Evolutionary conservation across 768 basidiomycete species (phyloP), one percentile per base, ranked within the genome.

Genomic region (Mycena amicta): DNA sequence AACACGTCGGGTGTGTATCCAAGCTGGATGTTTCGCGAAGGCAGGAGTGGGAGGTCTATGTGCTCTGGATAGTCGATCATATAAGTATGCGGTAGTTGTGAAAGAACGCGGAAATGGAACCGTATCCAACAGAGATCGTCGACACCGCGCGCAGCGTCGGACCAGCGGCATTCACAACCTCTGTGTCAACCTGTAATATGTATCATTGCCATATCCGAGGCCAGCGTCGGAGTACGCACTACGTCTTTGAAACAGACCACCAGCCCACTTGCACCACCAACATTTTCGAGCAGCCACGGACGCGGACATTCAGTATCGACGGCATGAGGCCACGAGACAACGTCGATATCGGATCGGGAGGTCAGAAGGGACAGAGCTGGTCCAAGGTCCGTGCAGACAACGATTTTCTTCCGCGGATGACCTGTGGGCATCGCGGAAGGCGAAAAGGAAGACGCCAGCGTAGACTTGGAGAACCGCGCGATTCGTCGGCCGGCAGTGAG

Each of bases 1-100:
- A 99, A 80, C 5, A 98, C 90, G 57, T 95, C 93, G 1, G 96
- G 97, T 0, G 95, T 98, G 72, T 93, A 93, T 5, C 97, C 96
- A 3, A 98, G 70, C 52, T 80, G 83, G 57, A 98, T 81, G 2
- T 80, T 78, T 12, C 86, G 82, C 62, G 80, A 75, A 12, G 84
- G 79, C 5, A 88, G 72, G 26, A 82, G 84, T 23, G 75, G 67
- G 1, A 90, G 75, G 60, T 90, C 84, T 33, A 93, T 80, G 62
- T 98, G 97, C 53, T 99, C 96, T 95, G 39, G 4, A 27, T 31
- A 23, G 28, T n/a, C n/a, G n/a, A n/a, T n/a, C 30, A 23, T 33
- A 6, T n/a, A n/a, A 6, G 16, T 6, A 5, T 6, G 13, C 20
- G 25, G 11, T 11, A 27, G 13, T 12, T 28, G 20, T 15, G 1